Evolutionary conservation across 805 yeast species (phyloP), one percentile per base, ranked within the genome.

Genomic region (Metschnikowia matae): DNA sequence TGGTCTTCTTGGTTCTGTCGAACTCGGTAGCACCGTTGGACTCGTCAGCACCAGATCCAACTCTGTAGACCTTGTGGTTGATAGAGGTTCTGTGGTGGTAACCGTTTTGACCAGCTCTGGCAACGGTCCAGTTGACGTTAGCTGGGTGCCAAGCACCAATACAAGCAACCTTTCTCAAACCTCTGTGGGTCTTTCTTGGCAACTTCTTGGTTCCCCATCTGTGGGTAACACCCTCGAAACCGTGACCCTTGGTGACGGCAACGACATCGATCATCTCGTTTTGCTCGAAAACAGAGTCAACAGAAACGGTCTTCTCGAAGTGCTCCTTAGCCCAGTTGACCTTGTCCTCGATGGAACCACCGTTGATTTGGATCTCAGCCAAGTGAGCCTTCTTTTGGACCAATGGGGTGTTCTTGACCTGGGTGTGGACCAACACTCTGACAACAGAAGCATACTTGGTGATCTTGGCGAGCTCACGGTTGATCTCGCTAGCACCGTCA

Each of bases 131-230:
- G 80, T 84, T 82, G 77, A 94, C 99, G 85, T 55, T 96, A 83
- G 96, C 86, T 79, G 99, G 99, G 84, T 94, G 99, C 99, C 99
- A 94, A 75, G 99, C 97, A 86, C 99, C 99, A 73, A 94, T 94
- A 89, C 99, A 94, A 74, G 99, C 99, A 81, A 94, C 99, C 89
- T 94, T 94, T 87, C 99, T 90, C 77, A 92, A 83, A 92, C 99
- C 99, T 88, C 98, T 91, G 81, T 94, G 99, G 78, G 99, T 94
- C 96, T 94, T 94, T 84, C 99, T 90, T 81, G 99, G 99, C 68
- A 94, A 84, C 85, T 87, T 91, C 91, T 91, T 95, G 87, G 99
- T 94, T 77, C 99, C 99, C 98, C 98, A 94, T 89, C 99, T 89
- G 90, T 91, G 97, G 83, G 99, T 94, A 72, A 92, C 97, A 91